Conservation (phyloP, 116 monocot genomes). For the Dioscorea cayenensis region DNA sequence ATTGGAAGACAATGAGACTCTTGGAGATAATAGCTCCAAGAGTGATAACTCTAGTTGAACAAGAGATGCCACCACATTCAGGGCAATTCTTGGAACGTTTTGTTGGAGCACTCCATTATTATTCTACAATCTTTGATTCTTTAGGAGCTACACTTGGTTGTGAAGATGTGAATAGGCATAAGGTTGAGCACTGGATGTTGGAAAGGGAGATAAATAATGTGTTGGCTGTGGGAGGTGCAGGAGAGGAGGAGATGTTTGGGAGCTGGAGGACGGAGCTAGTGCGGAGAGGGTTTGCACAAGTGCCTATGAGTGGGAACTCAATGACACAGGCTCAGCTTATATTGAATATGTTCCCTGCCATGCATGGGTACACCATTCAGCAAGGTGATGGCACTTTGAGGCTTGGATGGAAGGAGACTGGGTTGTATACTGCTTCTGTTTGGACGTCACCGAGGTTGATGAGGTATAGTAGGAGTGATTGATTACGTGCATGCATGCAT, state of each 20-base stretch:
- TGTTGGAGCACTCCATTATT: constrained; percentile 33
- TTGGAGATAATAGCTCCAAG: constrained; percentile 19
- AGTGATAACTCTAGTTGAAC: constrained; percentile 46
- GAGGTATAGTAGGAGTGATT: background rate
- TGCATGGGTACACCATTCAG: constrained; percentile 26
- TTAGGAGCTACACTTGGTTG: constrained; percentile 14
- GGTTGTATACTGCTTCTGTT: constrained; percentile 25
- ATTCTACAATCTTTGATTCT: constrained; percentile 37
- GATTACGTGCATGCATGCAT: too few species aligned
- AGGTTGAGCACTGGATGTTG: constrained; percentile 29
- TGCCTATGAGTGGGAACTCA: constrained; percentile 21
- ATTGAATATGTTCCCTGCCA: constrained; percentile 24
- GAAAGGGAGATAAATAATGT: constrained; percentile 27
- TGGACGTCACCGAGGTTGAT: constrained; percentile 20
- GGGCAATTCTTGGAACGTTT: constrained; percentile 35
- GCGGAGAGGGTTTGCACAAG: constrained; percentile 21
- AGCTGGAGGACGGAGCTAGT: constrained; percentile 17
- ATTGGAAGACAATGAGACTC: constrained; percentile 20
- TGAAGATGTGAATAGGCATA: constrained; percentile 18
- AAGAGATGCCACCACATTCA: constrained; percentile 9
- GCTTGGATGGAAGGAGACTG: constrained; percentile 43
- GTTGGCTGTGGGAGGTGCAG: constrained; percentile 20
- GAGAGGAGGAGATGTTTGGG: constrained; percentile 15
- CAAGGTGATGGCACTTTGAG: constrained; percentile 27
- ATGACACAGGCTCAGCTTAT: constrained; percentile 40